Percentiles rank a stretch among this genome's conserved stretches.
These are phyloP conservation scores for Plasmodium vinckei DNA, from an alignment of 169 alveolate species.

Conservation along the genomic window DNA sequence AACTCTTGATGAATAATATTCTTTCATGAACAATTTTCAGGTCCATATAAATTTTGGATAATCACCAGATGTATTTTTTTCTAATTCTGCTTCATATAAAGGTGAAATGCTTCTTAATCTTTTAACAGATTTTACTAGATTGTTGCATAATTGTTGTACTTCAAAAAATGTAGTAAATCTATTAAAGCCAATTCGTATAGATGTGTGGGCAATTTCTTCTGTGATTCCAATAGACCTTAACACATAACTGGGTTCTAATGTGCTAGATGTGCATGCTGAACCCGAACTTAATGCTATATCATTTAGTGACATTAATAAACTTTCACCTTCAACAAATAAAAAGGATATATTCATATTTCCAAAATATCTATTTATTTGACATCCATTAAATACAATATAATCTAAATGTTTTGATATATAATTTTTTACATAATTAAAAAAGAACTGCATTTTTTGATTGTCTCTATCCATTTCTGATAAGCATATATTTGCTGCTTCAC, in stretches of 20 bases:
- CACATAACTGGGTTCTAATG: constrained; percentile 94
- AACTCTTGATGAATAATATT: no score
- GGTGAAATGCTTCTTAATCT: constrained; percentile 93
- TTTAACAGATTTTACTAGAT: constrained; percentile 87
- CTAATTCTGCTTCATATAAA: constrained; percentile 92
- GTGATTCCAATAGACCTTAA: constrained; percentile 96
- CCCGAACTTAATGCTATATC: constrained; percentile 92
- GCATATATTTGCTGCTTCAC: constrained; percentile 96
- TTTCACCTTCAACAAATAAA: constrained; percentile 95
- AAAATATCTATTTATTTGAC: constrained; percentile 84
- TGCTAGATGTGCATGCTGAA: constrained; percentile 93
- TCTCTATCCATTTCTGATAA: constrained; percentile 95
- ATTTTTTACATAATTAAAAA: constrained; percentile 87
- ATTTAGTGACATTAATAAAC: constrained; percentile 91
- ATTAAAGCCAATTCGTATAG: constrained; percentile 97
- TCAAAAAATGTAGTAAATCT: constrained; percentile 97
- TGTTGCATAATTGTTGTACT: constrained; percentile 88
- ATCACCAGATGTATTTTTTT: constrained; percentile 78
- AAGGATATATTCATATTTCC: constrained; percentile 97
- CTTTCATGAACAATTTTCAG: background rate
- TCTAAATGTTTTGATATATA: constrained; percentile 81
- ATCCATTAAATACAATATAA: constrained; percentile 91
- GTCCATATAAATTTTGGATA: constrained; percentile 75
- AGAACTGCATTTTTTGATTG: constrained; percentile 86
- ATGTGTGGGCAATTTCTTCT: constrained; percentile 98